Conservation (phyloP, 768 basidiomycete species). For the Rickenella mellea region DNA sequence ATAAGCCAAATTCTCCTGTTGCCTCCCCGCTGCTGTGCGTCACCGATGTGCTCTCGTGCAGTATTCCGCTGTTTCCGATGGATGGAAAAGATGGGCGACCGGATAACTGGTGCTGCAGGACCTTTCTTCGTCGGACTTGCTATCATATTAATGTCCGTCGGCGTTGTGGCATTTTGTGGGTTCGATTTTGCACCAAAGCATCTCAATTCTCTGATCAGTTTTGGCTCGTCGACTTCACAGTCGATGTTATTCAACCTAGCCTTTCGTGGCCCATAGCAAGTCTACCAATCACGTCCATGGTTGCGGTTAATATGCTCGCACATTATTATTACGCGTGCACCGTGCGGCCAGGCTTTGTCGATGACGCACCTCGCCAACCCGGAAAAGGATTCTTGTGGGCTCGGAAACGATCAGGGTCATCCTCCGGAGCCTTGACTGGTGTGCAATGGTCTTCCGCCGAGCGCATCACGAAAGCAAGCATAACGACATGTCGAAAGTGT, state of each 20-base stretch:
- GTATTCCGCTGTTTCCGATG: constrained; percentile 55
- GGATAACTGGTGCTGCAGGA: constrained; percentile 82
- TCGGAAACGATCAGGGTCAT: constrained; percentile 16
- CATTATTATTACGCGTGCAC: constrained; percentile 87
- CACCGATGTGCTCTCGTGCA: constrained; percentile 1
- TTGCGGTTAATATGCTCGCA: constrained; percentile 63
- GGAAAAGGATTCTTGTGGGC: constrained; percentile 53
- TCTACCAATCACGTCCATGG: constrained; percentile 61
- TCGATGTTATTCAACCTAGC: constrained; percentile 66
- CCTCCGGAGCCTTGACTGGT: constrained; percentile 21
- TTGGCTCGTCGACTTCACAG: constrained; percentile 28
- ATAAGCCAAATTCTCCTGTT: too few relatives aligned
- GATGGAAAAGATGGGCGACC: constrained; percentile 68
- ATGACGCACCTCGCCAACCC: constrained; percentile 38
- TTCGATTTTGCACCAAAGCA: too few relatives aligned
- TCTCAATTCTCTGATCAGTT: not conserved
- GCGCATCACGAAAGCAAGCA: constrained; percentile 42
- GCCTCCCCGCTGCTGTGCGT: too few relatives aligned
- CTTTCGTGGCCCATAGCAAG: constrained; percentile 51
- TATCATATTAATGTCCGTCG: constrained; percentile 55
- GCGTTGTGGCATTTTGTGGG: constrained; percentile 76
- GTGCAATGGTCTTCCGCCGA: constrained; percentile 42
- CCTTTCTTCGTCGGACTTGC: constrained; percentile 86
- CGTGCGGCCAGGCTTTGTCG: constrained; percentile 68
- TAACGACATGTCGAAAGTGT: constrained; percentile 63